Evolutionary conservation across 2,329 filamentous ascomycete genomes (phyloP).

Genomic region (Torrubiellomyces zombiae): DNA sequence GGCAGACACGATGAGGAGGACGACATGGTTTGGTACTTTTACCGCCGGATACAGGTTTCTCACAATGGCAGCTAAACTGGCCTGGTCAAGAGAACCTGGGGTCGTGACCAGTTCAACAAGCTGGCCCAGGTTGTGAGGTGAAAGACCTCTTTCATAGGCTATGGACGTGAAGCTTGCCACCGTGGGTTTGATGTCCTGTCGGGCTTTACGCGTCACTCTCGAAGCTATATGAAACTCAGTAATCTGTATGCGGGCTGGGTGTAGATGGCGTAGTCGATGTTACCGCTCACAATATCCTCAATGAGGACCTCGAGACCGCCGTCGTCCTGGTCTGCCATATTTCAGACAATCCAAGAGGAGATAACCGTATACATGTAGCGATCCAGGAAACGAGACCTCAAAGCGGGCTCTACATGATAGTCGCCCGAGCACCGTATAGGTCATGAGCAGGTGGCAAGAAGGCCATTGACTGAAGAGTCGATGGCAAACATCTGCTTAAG

Average conservation of each 20-base stretch:
- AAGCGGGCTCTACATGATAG: no score
- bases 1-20: constrained; percentile 51
- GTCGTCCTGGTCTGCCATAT: constrained; percentile 16
- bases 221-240: no score
- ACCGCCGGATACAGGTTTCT: constrained; percentile 62
- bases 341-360: no score
- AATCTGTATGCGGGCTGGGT: no score
- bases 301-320: constrained; percentile 18
- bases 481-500: no score
- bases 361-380: no score
- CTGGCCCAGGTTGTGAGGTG: constrained; percentile 38
- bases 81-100: constrained; percentile 59
- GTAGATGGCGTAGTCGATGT: constrained; percentile 2
- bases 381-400: no score
- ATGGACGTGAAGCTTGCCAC: constrained; percentile 46
- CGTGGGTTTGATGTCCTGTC: constrained; percentile 45
- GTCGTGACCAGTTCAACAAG: constrained; percentile 51
- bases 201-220: constrained; percentile 47
- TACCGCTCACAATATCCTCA: constrained; percentile 19
- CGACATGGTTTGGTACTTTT: constrained; percentile 39
- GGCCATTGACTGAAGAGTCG: no score
- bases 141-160: constrained; percentile 52
- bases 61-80: constrained; percentile 49
- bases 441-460: no score
- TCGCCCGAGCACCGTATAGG: no score